A percentile compares a stretch with the other conserved stretches of the same genome.
These are phyloP conservation scores for Acrasis kona DNA, from an alignment of 78 protist genomes.

Conservation along the genomic window DNA sequence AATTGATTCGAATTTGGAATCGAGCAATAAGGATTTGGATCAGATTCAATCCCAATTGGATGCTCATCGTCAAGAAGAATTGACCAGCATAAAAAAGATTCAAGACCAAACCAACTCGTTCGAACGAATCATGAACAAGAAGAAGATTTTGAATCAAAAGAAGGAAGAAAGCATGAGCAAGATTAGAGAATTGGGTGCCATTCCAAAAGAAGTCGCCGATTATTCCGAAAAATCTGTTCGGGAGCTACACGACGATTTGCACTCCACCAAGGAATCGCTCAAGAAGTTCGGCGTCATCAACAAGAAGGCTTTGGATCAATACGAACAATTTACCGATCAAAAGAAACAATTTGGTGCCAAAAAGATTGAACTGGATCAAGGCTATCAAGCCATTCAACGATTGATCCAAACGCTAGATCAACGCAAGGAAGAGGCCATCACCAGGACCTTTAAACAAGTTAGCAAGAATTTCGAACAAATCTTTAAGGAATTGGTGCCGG, in stretches of 20 bases:
- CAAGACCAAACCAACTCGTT: background rate
- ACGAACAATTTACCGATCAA: constrained; percentile 44
- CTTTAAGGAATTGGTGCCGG: constrained; percentile 76
- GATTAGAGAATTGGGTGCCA: constrained; percentile 67
- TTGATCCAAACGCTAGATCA: constrained; percentile 69
- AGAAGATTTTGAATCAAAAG: background rate
- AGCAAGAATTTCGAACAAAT: constrained; percentile 59
- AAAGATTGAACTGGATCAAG: constrained; percentile 44
- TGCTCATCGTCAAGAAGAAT: no score
- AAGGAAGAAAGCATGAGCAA: background rate
- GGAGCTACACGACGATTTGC: background rate
- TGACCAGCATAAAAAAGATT: background rate
- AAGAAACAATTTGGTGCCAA: constrained; percentile 11
- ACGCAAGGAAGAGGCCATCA: constrained; percentile 87
- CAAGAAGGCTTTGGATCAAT: constrained; percentile 95
- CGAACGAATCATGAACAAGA: constrained; percentile 17
- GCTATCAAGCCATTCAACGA: constrained; percentile 36
- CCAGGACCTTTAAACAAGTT: constrained; percentile 72
- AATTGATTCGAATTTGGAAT: no score
- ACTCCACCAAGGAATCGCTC: constrained; percentile 34
- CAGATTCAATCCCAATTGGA: no score
- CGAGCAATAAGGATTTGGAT: no score
- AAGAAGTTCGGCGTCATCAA: constrained; percentile 70
- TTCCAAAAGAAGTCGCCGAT: constrained; percentile 35
- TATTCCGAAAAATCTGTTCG: background rate